These are phyloP conservation scores for Boletellus dicymbophilus DNA, from an alignment of 1,284 basidiomycete species.

Conservation along the genomic window DNA sequence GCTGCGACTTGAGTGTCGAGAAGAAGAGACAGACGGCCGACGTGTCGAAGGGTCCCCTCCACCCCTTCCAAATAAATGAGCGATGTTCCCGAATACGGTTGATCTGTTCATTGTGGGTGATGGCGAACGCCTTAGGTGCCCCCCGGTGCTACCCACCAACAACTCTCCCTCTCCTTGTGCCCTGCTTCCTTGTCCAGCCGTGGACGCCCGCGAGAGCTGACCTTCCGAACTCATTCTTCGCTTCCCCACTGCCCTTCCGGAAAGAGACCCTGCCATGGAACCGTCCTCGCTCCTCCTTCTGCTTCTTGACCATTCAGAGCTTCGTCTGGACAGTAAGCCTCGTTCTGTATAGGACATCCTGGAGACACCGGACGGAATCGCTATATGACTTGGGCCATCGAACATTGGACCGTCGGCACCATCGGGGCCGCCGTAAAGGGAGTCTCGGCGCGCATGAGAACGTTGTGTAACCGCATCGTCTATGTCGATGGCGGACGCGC, in stretches of 20 bases:
- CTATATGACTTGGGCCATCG: slow-evolving; percentile 71
- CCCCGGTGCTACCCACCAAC: slow-evolving; percentile 25
- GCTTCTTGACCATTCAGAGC: slow-evolving; percentile 53
- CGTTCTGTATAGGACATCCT: slow-evolving; percentile 69
- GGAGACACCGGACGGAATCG: slow-evolving; percentile 75
- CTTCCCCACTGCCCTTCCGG: slow-evolving; percentile 32
- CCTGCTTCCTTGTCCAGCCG: slow-evolving; percentile 25
- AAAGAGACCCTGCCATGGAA: slow-evolving; percentile 16
- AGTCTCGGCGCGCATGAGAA: slow-evolving; percentile 60
- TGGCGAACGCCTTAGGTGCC: slow-evolving; percentile 30
- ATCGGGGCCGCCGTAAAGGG: slow-evolving; percentile 51
- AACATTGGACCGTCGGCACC: slow-evolving; percentile 67
- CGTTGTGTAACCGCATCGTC: slow-evolving; percentile 51
- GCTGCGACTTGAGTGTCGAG: slow-evolving; percentile 54
- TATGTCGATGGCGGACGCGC: slow-evolving; percentile 76
- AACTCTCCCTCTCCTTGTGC: slow-evolving; percentile 26
- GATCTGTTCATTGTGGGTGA: slow-evolving; percentile 46
- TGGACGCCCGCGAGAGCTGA: slow-evolving; percentile 40
- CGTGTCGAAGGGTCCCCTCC: slow-evolving; percentile 43
- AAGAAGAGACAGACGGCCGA: slow-evolving; percentile 51
- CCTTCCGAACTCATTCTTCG: slow-evolving; percentile 52
- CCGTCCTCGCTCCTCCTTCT: slow-evolving; percentile 57
- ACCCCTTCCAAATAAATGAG: slow-evolving; percentile 64
- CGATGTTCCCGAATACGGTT: slow-evolving; percentile 68
- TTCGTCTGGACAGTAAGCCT: slow-evolving; percentile 44